These are phyloP conservation scores for Oxalis stricta DNA, from an alignment of 441 rosid species.

Conservation along the genomic window DNA sequence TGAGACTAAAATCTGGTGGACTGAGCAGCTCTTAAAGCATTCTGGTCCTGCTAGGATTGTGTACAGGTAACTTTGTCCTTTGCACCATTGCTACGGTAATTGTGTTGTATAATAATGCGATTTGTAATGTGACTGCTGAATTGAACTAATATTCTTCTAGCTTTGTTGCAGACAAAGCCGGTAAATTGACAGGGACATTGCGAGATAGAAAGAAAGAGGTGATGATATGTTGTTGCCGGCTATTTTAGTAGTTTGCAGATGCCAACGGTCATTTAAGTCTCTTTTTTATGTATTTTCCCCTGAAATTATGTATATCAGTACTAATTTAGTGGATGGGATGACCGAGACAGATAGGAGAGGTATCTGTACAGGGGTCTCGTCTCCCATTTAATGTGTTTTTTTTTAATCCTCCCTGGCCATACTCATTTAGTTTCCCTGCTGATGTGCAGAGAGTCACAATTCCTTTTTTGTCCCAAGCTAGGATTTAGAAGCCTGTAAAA, in stretches of 20 bases:
- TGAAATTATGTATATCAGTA: constrained; percentile 49
- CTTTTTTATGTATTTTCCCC: constrained; percentile 4
- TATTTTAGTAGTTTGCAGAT: constrained; percentile 14
- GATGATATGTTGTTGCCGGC: constrained; percentile 12
- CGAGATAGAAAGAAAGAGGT: constrained; percentile 13
- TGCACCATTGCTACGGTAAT: too few relatives aligned
- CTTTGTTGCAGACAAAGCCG: constrained; percentile 46
- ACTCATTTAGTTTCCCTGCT: constrained; percentile 16
- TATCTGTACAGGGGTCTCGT: constrained; percentile 56
- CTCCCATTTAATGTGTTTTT: constrained; percentile 24
- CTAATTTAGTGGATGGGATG: constrained; percentile 40
- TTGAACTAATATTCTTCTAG: constrained; percentile 6
- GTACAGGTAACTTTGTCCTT: constrained; percentile 52
- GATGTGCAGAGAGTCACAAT: constrained; percentile 16
- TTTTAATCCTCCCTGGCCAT: constrained; percentile 2
- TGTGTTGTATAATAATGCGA: too few relatives aligned
- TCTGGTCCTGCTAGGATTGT: constrained; percentile 36
- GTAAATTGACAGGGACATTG: constrained; percentile 23
- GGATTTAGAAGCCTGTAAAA: constrained; percentile 41
- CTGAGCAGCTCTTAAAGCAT: constrained; percentile 31
- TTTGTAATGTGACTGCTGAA: too few relatives aligned
- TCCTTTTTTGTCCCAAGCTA: constrained; percentile 28
- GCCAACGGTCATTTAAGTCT: constrained; percentile 7
- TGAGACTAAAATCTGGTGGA: constrained; percentile 30
- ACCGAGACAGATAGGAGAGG: constrained; percentile 46